Conservation (phyloP, 352 stramenopile genomes). For the Phytophthora palmivora region DNA sequence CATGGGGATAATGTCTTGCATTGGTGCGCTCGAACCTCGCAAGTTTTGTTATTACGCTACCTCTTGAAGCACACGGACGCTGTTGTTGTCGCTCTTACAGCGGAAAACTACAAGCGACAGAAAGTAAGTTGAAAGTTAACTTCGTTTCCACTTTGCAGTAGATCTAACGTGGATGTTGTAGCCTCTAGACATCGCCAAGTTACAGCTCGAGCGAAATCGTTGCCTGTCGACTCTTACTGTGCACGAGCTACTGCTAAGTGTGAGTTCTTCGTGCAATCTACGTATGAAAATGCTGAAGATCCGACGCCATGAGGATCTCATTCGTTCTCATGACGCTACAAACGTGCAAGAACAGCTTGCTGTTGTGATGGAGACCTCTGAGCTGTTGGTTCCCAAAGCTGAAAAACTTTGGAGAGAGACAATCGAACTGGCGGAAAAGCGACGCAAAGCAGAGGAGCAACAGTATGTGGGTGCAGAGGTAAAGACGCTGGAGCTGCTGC, state of each 20-base stretch:
- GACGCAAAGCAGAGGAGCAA: conserved; percentile 46
- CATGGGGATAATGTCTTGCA: conserved; percentile 76
- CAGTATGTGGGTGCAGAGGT: conserved; percentile 39
- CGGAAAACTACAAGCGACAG: conserved; percentile 65
- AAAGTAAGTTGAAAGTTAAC: conserved; percentile 37
- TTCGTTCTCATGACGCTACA: conserved; percentile 11
- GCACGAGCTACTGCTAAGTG: conserved; percentile 47
- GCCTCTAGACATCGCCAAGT: conserved; percentile 68
- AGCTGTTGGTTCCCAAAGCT: conserved; percentile 34
- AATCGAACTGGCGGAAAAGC: conserved; percentile 43
- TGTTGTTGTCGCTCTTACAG: conserved; percentile 44
- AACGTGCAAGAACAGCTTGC: conserved; percentile 41
- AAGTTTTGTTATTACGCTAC: conserved; percentile 57
- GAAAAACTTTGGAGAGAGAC: conserved; percentile 46
- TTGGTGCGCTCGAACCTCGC: conserved; percentile 68
- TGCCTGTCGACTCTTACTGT: conserved; percentile 41
- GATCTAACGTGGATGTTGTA: conserved; percentile 17
- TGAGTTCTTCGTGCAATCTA: conserved; percentile 63
- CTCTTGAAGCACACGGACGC: conserved; percentile 71
- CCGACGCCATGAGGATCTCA: conserved; percentile 43
- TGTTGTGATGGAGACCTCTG: conserved; percentile 34
- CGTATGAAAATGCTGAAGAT: conserved; percentile 69
- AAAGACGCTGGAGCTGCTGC: conserved; percentile 22
- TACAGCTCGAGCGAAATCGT: conserved; percentile 33
- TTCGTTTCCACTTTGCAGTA: background rate